phyloP scores from a whole-genome alignment of 768 basidiomycete genomes.

The Lenzites betulinus region DNA sequence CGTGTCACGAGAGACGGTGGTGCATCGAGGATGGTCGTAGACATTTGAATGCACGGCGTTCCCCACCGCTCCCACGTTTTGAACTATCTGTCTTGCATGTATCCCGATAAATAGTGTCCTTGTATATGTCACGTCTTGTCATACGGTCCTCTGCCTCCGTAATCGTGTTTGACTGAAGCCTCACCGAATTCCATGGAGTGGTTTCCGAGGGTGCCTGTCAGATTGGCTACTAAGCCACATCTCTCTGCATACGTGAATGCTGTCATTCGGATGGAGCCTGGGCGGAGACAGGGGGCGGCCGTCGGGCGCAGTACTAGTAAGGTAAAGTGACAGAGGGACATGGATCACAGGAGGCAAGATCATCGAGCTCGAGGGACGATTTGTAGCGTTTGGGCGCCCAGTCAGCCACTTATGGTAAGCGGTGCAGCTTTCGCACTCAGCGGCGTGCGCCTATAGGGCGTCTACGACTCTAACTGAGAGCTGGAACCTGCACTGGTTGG shows the following conservation, averaged over 20 bases:
- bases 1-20: conserved; percentile 23
- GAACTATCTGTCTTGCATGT: background rate
- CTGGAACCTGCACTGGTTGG: background rate
- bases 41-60: background rate
- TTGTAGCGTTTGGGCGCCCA: background rate
- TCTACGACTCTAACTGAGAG: conserved; percentile 2
- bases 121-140: background rate
- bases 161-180: background rate
- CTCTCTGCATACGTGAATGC: background rate
- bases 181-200: background rate
- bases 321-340: background rate
- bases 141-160: background rate
- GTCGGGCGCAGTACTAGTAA: background rate
- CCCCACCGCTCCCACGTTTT: background rate
- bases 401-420: background rate
- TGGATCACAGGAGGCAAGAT: background rate
- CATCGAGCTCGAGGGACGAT: background rate
- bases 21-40: conserved; percentile 20
- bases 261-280: background rate
- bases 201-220: background rate
- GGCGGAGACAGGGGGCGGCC: background rate
- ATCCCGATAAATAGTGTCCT: background rate
- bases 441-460: background rate
- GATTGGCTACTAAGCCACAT: background rate
- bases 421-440: conserved; percentile 1